Conservation (phyloP, 805 yeast genomes). For the Pichia deserticola region DNA sequence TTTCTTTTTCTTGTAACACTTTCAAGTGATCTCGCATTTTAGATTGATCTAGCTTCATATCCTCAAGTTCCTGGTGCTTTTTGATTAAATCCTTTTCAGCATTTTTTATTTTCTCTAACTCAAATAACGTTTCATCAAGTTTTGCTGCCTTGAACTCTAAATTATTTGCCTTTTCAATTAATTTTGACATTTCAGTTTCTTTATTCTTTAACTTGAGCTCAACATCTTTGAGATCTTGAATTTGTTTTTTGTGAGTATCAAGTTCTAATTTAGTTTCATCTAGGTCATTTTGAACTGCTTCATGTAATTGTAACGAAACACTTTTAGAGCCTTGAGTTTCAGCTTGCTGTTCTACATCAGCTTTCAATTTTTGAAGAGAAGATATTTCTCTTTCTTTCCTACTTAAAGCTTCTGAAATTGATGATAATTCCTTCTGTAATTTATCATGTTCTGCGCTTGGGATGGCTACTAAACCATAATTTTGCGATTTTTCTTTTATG, state of each 20-base stretch:
- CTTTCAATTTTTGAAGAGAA: constrained; percentile 6
- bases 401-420: constrained; percentile 1
- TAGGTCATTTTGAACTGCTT: constrained; percentile 10
- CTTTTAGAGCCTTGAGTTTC: constrained; percentile 8
- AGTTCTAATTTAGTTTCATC: constrained; percentile 3
- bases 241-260: not conserved
- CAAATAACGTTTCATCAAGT: constrained; percentile 2
- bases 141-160: constrained; percentile 2
- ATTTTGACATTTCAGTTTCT: constrained; percentile 1
- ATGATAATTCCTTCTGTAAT: constrained; percentile 5
- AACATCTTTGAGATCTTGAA: constrained; percentile 5
- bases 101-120: constrained; percentile 1
- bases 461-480: constrained; percentile 22
- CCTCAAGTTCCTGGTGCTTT: constrained; percentile 4
- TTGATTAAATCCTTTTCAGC: constrained; percentile 5
- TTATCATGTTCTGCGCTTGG: constrained; percentile 9
- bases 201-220: not conserved
- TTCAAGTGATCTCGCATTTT: constrained; percentile 2
- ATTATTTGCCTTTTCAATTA: not conserved
- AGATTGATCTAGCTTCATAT: not conserved
- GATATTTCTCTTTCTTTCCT: constrained; percentile 7
- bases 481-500: too few species aligned
- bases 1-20: not conserved
- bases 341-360: constrained; percentile 12
- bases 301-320: constrained; percentile 12